Base-by-base conservation (phyloP, 768 basidiomycete genomes). In the Leccinum boreale region DNA sequence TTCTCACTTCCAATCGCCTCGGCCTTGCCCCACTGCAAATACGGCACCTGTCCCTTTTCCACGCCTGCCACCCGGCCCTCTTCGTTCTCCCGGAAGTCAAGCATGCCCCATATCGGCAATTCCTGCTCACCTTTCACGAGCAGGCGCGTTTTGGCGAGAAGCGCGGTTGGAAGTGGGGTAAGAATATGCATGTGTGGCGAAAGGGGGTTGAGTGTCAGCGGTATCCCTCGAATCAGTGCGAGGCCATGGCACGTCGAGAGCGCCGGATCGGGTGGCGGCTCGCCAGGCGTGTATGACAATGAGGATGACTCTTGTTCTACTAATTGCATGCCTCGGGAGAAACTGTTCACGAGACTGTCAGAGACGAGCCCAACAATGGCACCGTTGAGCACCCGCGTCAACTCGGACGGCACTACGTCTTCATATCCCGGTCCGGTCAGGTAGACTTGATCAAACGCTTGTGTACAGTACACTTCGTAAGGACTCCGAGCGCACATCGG, bases 111-210 rank as follows among this genome's bases (percentile, higher is more conserved):
- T 1, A 94, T 76, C 0, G 94, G 94, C 0, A 97, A 73, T 70
- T 95, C 93, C 65, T 94, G 77, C 67, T 94, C 92, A 8, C 94
- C 94, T 70, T 90, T 94, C 48, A 96, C 85, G 3, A 96, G 60
- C 3, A 53, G 21, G 1, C 67, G 65, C 1, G 69, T 55, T 19
- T 57, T 64, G 0, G 66, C 60, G 3, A 96, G 77, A 1, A 78
- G 44, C 0, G 66, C 53, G 0, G 81, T 72, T 0, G 87, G 84
- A 1, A 94, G 59, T 0, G 95, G 92, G 0, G 94, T 93, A 35
- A 97, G 75, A n/a, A 97, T 62, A 33, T 96, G 93, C 35, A 95
- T 73, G 45, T 58, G 55, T 4, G 60, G 60, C 35, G 65, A 58
- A 31, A 58, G 73, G n/a, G 75, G 75, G 50, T 54, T 21, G 10